Percentiles rank a stretch among this genome's conserved stretches.
These are phyloP conservation scores for Starmera pachycereana DNA, from an alignment of 805 yeast genomes.

Conservation along the genomic window DNA sequence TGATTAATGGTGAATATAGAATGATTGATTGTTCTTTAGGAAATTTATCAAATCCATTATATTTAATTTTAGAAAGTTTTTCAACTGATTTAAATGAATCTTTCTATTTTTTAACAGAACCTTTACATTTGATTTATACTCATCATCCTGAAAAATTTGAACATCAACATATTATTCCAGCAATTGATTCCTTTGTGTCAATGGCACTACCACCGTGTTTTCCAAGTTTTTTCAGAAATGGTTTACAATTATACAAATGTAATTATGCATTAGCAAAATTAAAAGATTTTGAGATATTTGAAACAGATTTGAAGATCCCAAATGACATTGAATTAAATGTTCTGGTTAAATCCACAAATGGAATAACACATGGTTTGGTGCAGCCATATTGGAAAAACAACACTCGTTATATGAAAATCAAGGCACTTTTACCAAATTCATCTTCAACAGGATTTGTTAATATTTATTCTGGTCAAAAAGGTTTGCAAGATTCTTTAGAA, in stretches of 20 bases:
- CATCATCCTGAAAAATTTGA: conserved; percentile 76
- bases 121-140: conserved; percentile 65
- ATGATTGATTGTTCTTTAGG: conserved; percentile 68
- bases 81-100: conserved; percentile 24
- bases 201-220: conserved; percentile 79
- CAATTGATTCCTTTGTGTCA: conserved; percentile 68
- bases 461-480: conserved; percentile 61
- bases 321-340: conserved; percentile 58
- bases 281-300: conserved; percentile 68
- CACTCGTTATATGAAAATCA: conserved; percentile 61
- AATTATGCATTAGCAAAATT: conserved; percentile 70
- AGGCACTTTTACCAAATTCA: conserved; percentile 70
- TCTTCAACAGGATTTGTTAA: conserved; percentile 61
- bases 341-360: conserved; percentile 36
- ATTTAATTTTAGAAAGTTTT: conserved; percentile 27
- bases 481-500: conserved; percentile 44
- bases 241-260: conserved; percentile 52
- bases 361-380: conserved; percentile 46
- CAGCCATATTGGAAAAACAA: conserved; percentile 67
- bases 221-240: conserved; percentile 61
- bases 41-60: conserved; percentile 42
- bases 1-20: conserved; percentile 69
- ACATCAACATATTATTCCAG: conserved; percentile 82
- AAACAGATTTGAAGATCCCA: conserved; percentile 67
- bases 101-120: conserved; percentile 72